A percentile compares a stretch with the other conserved stretches of the same genome.
Evolutionary conservation across 1,284 basidiomycete genomes (phyloP).

Genomic region (Leccinum solheimii): DNA sequence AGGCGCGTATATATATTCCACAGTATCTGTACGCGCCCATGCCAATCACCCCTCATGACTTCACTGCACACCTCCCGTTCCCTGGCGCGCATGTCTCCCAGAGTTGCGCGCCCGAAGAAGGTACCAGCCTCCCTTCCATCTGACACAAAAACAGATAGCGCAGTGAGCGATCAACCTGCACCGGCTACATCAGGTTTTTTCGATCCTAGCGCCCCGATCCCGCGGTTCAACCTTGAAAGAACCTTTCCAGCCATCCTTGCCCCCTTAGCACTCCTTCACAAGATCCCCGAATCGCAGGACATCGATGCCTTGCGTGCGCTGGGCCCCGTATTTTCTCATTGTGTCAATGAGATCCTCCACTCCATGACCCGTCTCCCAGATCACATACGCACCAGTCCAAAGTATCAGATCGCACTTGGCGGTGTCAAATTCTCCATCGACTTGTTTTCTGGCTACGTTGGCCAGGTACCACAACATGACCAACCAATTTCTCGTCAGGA

Average conservation of each 20-base stretch:
- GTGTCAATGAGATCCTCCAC: slow-evolving; percentile 31
- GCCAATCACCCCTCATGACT: slow-evolving; percentile 11
- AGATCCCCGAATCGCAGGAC: slow-evolving; percentile 25
- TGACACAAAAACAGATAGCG: slow-evolving; percentile 13
- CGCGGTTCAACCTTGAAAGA: slow-evolving; percentile 31
- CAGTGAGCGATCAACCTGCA: slow-evolving; percentile 17
- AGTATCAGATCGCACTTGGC: slow-evolving; percentile 25
- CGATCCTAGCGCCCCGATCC: background rate
- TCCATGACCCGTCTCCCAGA: slow-evolving; percentile 28
- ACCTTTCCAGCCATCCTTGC: slow-evolving; percentile 36
- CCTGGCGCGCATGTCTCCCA: slow-evolving; percentile 7
- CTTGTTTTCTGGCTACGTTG: slow-evolving; percentile 27
- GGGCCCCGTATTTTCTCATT: slow-evolving; percentile 23
- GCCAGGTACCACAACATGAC: slow-evolving; percentile 12
- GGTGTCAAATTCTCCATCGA: slow-evolving; percentile 27
- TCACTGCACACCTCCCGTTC: slow-evolving; percentile 10
- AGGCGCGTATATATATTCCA: slow-evolving; percentile 7
- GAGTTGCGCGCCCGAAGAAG: background rate
- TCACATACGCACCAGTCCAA: slow-evolving; percentile 21
- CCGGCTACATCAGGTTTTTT: slow-evolving; percentile 9
- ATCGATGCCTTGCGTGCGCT: slow-evolving; percentile 31
- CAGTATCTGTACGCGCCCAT: background rate
- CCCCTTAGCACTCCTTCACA: slow-evolving; percentile 27
- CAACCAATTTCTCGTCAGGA: slow-evolving; percentile 9
- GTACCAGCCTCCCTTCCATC: background rate